These are phyloP conservation scores for Vitis cinerea DNA, from an alignment of 164 flowering plant genomes.

Conservation along the genomic window DNA sequence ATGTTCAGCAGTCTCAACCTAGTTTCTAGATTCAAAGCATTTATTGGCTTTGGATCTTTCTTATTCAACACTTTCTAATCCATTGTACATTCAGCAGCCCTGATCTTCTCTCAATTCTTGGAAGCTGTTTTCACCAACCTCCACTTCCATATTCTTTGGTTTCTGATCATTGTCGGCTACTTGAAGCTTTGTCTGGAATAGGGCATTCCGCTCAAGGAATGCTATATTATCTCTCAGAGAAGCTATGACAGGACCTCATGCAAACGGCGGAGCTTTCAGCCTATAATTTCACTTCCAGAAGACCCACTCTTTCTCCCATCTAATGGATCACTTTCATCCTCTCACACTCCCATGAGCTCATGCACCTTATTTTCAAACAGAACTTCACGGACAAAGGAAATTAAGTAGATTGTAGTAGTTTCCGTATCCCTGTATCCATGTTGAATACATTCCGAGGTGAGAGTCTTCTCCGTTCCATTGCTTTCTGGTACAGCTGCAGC, in stretches of 20 bases:
- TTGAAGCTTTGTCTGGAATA: slow-evolving; percentile 27
- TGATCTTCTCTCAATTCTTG: slow-evolving; percentile 19
- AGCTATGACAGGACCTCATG: slow-evolving; percentile 47
- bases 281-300: slow-evolving; percentile 59
- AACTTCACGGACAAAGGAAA: slow-evolving; percentile 48
- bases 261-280: slow-evolving; percentile 49
- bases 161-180: slow-evolving; percentile 17
- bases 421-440: slow-evolving; percentile 49
- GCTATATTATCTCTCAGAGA: slow-evolving; percentile 53
- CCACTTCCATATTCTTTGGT: slow-evolving; percentile 24
- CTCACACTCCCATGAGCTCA: slow-evolving; percentile 54
- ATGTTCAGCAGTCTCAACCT: too few relatives aligned
- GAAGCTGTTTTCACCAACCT: slow-evolving; percentile 9
- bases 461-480: too few relatives aligned
- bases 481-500: too few relatives aligned
- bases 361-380: slow-evolving; percentile 60
- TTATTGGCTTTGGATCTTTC: too few relatives aligned
- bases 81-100: neutral
- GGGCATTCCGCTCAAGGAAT: slow-evolving; percentile 55
- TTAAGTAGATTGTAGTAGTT: slow-evolving; percentile 58
- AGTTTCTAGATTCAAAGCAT: too few relatives aligned
- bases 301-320: slow-evolving; percentile 43
- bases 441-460: too few relatives aligned
- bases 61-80: too few relatives aligned
- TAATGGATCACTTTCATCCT: slow-evolving; percentile 41